phyloP scores from a whole-genome alignment of 1,139 yeast genomes.

The Entelexis paramagnoliae region DNA sequence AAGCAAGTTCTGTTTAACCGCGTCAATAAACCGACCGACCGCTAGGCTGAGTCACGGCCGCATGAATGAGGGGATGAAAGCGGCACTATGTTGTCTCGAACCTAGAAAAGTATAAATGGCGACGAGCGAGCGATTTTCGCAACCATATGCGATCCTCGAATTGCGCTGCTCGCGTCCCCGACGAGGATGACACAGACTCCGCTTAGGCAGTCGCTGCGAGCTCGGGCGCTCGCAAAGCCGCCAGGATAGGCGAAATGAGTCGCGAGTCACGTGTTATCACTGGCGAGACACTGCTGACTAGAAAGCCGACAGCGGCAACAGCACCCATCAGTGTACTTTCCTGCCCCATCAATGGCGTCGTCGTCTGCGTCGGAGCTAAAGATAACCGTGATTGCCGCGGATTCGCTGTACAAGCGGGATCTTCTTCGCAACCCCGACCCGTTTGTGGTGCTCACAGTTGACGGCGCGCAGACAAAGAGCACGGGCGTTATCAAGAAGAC shows the following conservation, averaged over 20 bases:
- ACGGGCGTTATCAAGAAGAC: slow-evolving; percentile 92
- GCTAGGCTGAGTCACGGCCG: no score
- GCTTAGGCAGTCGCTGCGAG: background rate
- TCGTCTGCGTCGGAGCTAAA: slow-evolving; percentile 22
- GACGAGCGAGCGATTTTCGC: no score
- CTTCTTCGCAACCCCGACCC: slow-evolving; percentile 88
- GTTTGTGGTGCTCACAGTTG: slow-evolving; percentile 92
- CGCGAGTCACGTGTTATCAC: background rate
- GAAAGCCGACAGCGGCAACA: slow-evolving; percentile 8
- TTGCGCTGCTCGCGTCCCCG: no score
- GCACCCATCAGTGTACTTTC: background rate
- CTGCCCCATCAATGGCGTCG: slow-evolving; percentile 6
- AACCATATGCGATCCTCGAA: no score
- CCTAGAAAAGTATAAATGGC: no score
- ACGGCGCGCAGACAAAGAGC: slow-evolving; percentile 91
- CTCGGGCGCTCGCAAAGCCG: background rate
- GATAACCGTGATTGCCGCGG: slow-evolving; percentile 84
- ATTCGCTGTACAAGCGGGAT: slow-evolving; percentile 88
- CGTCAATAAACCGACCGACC: no score
- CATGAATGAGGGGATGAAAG: no score
- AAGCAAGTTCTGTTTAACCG: no score
- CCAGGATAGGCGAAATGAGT: slow-evolving; percentile 2
- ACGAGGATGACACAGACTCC: no score
- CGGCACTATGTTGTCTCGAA: no score
- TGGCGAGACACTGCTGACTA: background rate